Evolutionary conservation across 106 monocot genomes (phyloP).

Genomic region (Xerophyta viscosa): DNA sequence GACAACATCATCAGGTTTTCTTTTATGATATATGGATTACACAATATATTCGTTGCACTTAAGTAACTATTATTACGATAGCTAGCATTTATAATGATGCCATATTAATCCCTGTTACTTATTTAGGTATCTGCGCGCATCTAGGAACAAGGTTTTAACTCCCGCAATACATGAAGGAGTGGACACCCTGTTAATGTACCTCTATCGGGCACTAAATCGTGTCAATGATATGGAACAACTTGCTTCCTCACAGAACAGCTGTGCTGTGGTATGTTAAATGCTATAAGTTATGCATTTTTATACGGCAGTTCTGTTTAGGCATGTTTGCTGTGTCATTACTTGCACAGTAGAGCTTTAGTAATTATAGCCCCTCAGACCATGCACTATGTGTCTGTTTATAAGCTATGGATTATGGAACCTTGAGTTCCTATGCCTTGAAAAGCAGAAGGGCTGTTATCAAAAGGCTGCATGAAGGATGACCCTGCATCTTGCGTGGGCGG

Average conservation of each 20-base stretch:
- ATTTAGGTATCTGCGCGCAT: constrained; percentile 57
- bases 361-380: constrained; percentile 25
- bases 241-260: constrained; percentile 83
- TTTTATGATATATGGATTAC: too few species aligned
- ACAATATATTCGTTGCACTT: too few species aligned
- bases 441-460: constrained; percentile 27
- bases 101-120: neutral
- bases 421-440: constrained; percentile 34
- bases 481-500: constrained; percentile 48
- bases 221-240: constrained; percentile 90
- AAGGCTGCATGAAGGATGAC: constrained; percentile 53
- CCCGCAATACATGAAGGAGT: constrained; percentile 69
- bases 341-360: constrained; percentile 8
- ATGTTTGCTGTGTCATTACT: constrained; percentile 14
- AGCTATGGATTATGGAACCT: constrained; percentile 26
- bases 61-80: too few species aligned
- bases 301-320: too few species aligned
- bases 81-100: neutral
- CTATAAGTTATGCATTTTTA: too few species aligned
- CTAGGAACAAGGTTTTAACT: constrained; percentile 55
- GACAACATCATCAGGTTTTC: constrained; percentile 62
- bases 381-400: constrained; percentile 21
- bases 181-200: constrained; percentile 97
- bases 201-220: constrained; percentile 85
- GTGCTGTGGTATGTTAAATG: constrained; percentile 80